phyloP scores from a whole-genome alignment of 73 alveolate species.

The Tetrahymena thermophila region DNA sequence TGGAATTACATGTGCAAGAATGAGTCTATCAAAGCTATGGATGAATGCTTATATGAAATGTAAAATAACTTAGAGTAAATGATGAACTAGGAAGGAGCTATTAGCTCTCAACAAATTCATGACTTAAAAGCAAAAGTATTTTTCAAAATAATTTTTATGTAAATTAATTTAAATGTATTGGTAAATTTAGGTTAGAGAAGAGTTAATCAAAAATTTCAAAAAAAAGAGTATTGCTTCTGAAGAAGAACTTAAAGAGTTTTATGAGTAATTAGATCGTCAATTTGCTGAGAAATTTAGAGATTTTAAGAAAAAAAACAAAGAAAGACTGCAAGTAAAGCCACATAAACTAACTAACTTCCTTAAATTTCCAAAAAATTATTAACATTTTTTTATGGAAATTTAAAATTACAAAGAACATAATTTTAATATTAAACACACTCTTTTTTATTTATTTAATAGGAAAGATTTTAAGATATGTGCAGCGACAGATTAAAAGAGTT shows the following conservation, averaged over 20 bases:
- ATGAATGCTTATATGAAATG: constrained; percentile 49
- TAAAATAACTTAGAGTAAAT: constrained; percentile 38
- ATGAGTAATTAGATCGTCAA: background rate
- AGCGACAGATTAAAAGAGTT: background rate
- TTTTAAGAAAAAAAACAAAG: constrained; percentile 19
- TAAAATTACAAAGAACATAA: background rate
- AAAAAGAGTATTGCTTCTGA: constrained; percentile 32
- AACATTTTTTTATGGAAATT: too few species aligned
- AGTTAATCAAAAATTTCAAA: constrained; percentile 11
- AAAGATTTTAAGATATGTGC: background rate
- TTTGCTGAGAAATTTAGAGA: constrained; percentile 41
- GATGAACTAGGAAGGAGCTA: background rate
- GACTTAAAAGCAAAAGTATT: background rate
- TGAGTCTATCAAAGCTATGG: constrained; percentile 78
- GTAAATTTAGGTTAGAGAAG: background rate
- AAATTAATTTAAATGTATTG: background rate
- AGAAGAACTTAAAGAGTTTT: constrained; percentile 19
- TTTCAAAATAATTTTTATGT: background rate
- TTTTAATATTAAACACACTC: background rate
- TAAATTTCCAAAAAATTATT: too few species aligned
- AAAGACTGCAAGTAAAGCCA: constrained; percentile 11
- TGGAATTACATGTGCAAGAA: constrained; percentile 92
- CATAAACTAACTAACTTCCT: background rate
- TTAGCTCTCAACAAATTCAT: background rate
- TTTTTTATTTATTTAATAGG: background rate